Evolutionary conservation across 345 rosid genomes (phyloP), one percentile per base, ranked within the genome.

Genomic region (Eucalyptus curtisii): DNA sequence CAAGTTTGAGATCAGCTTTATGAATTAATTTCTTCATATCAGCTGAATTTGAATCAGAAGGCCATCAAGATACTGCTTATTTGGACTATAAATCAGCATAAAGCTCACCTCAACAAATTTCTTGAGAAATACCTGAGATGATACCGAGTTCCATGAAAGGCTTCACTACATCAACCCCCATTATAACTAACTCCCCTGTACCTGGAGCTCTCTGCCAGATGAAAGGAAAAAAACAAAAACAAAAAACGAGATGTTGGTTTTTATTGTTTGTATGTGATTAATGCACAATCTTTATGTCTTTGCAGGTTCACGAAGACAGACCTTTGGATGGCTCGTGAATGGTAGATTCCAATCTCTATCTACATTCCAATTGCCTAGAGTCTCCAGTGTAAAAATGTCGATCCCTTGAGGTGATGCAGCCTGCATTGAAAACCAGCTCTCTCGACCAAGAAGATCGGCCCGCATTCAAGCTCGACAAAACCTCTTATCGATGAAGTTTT

Each of bases 291-390:
- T 45, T 49, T 49, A 59, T 49, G 49, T 31, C 15, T 45, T 11
- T 30, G 57, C 44, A 47, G n/a, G 31, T 37, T 87, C 33, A 10
- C 37, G 4, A 88, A 44, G 30, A 88, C 20, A 9, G 44, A 94
- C 95, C 94, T 93, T 94, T 17, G 94, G 95, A 87, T 94, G 93
- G 79, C 90, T 87, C 2, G 93, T 92, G 48, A 93, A 94, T 13
- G 93, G 93, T 17, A 92, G 88, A 44, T 50, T 86, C 95, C 95
- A 92, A 53, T 90, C 86, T 86, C 91, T 91, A 20, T 88, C 30
- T 8, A 90, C 80, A 68, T 68, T 45, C 95, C 93, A 94, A 49
- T 89, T 37, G 33, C 88, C 91, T 8, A 91, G 40, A 11, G 91
- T 91, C 86, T 88, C 22, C 7, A 93, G 88, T 10, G 91, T 91